Base-by-base conservation (phyloP, 495 filamentous ascomycete species). In the Aspergillus sparsus region DNA sequence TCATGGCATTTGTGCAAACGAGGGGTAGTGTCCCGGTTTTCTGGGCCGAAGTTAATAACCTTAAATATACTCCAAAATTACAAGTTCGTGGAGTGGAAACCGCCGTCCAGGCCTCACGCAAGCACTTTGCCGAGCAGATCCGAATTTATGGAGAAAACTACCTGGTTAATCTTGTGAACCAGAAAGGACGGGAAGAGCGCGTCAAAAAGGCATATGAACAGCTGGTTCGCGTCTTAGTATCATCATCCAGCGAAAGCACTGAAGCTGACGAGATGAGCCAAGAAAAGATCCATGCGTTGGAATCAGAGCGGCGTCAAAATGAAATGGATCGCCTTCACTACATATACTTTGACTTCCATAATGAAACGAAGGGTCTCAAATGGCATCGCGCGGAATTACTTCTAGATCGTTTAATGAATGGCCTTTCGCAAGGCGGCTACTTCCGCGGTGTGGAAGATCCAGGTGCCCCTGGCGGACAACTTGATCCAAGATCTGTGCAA, bases 331-430 rank as follows among this genome's bases (percentile, higher is more conserved):
- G 85, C 34, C 77, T 98, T 13, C 92, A 98, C 68, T 98, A 98
- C 68, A 74, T 97, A 57, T 98, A 98, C 78, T 98, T 98, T 64
- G 95, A 98, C 77, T 98, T 93, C 72, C 94, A 98, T 76, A 92
- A 89, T 69, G 94, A 98, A 75, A 98, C 95, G 33, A 96, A 94
- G 73, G 91, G 91, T 32, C 78, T 98, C 34, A 84, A 89, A 66
- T 97, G 93, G 93, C 89, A 98, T 69, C 89, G 92, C 16, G 93
- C 92, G 3, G 86, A 92, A 74, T 72, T 95, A 37, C 83, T 98
- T 5, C 80, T 98, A 64, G 87, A 96, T 66, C 86, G 89, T 55
- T 76, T 98, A 41, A 80, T 83, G 32, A 83, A 89, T 31, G 86
- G 85, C 13, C 78, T 98, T 3, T 67, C 83, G 3, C 80, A 83